phyloP scores from a whole-genome alignment of 1,139 yeast genomes.

The Protomyces macrosporus region DNA sequence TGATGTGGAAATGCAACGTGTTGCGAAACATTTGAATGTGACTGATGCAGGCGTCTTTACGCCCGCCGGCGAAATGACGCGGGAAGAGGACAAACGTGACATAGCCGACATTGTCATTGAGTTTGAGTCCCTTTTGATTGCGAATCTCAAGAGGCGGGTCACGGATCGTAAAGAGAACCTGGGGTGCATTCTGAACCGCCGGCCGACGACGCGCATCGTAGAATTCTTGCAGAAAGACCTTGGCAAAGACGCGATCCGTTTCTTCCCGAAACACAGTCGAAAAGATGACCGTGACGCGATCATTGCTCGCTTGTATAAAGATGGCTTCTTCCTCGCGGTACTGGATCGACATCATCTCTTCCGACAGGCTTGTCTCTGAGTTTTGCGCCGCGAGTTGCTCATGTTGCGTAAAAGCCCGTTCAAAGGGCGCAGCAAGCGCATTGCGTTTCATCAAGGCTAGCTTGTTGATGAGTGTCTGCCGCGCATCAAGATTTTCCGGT shows the following conservation, averaged over 20 bases:
- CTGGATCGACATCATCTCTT: constrained; percentile 65
- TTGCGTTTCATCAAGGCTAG: constrained; percentile 75
- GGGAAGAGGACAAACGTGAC: constrained; percentile 52
- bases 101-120: constrained; percentile 41
- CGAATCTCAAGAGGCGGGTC: constrained; percentile 92
- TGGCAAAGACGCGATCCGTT: constrained; percentile 91
- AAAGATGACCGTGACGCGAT: constrained; percentile 92
- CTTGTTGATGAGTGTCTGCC: constrained; percentile 36
- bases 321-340: constrained; percentile 93
- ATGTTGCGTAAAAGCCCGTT: constrained; percentile 63
- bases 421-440: constrained; percentile 89
- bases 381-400: constrained; percentile 1
- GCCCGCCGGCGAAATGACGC: constrained; percentile 50
- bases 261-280: constrained; percentile 94
- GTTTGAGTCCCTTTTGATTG: constrained; percentile 35
- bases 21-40: constrained; percentile 90
- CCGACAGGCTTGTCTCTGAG: constrained; percentile 46
- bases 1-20: constrained; percentile 96
- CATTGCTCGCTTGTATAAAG: constrained; percentile 85
- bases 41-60: constrained; percentile 66
- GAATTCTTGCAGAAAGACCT: constrained; percentile 91
- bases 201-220: constrained; percentile 89
- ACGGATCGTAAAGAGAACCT: constrained; percentile 80
- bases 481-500: constrained; percentile 10
- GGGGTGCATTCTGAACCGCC: constrained; percentile 96